Evolutionary conservation across 129 eudicot genomes (phyloP).

Genomic region (Flaveria sonorensis): DNA sequence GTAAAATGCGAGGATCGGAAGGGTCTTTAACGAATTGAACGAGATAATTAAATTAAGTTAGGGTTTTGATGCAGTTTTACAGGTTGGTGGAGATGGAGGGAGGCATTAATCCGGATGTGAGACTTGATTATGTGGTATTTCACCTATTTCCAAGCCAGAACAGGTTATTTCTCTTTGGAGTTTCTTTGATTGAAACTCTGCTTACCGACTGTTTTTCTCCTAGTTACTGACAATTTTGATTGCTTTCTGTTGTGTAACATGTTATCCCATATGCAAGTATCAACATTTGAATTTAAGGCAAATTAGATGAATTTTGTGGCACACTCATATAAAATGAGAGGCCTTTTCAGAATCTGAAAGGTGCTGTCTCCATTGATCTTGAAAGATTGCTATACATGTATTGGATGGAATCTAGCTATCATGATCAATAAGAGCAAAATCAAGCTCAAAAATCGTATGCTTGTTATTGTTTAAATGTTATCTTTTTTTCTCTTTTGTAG

Average conservation of each 20-base stretch:
- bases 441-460: neutral
- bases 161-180: conserved; percentile 48
- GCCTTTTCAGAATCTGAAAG: conserved; percentile 11
- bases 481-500: conserved; percentile 33
- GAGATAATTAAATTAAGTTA: neutral
- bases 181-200: neutral
- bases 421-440: too few relatives aligned
- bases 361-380: conserved; percentile 8
- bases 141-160: conserved; percentile 62
- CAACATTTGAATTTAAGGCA: neutral
- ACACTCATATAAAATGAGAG: neutral
- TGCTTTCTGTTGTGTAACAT: conserved; percentile 1
- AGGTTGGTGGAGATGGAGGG: conserved; percentile 61
- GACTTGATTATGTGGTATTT: conserved; percentile 64
- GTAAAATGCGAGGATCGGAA: too few relatives aligned
- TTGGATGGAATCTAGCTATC: neutral
- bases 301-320: neutral
- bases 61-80: conserved; percentile 24
- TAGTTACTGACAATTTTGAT: neutral
- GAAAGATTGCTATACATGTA: neutral
- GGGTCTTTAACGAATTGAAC: conserved; percentile 10
- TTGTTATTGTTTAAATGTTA: neutral
- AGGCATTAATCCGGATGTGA: conserved; percentile 49
- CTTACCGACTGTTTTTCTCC: neutral
- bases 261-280: neutral